A percentile compares a stretch with the other conserved stretches of the same genome.
Evolutionary conservation across 352 stramenopile genomes (phyloP).

Genomic region (Globisporangium acanthophoron): DNA sequence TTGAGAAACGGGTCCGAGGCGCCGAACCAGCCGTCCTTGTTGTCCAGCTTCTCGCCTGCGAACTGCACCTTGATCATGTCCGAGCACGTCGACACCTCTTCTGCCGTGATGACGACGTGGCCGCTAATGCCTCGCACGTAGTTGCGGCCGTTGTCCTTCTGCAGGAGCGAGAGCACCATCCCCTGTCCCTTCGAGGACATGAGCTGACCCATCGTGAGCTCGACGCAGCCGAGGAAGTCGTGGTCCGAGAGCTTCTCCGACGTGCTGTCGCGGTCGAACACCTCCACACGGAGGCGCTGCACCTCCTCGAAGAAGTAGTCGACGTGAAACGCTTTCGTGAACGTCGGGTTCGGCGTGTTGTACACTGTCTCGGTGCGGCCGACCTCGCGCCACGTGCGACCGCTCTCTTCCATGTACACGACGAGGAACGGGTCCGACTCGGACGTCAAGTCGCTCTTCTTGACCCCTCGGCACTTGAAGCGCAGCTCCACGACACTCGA

Average conservation of each 20-base stretch:
- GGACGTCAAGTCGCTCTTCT: slow-evolving; percentile 65
- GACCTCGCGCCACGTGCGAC: slow-evolving; percentile 52
- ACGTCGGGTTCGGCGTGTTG: slow-evolving; percentile 63
- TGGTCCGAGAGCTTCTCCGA: slow-evolving; percentile 55
- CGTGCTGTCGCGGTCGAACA: slow-evolving; percentile 71
- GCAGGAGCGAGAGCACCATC: slow-evolving; percentile 47
- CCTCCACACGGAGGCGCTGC: slow-evolving; percentile 68
- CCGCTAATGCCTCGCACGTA: slow-evolving; percentile 44
- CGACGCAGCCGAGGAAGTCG: slow-evolving; percentile 71
- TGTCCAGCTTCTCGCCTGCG: slow-evolving; percentile 57
- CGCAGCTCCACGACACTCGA: slow-evolving; percentile 66
- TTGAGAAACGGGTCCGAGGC: slow-evolving; percentile 73
- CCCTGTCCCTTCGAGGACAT: slow-evolving; percentile 62
- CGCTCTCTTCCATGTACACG: slow-evolving; percentile 57
- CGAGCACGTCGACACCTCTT: slow-evolving; percentile 61
- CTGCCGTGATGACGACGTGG: slow-evolving; percentile 59
- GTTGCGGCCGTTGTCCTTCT: slow-evolving; percentile 29
- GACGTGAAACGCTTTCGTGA: slow-evolving; percentile 62
- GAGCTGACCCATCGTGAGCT: slow-evolving; percentile 74
- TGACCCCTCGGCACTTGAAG: slow-evolving; percentile 62
- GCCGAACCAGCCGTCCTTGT: slow-evolving; percentile 79
- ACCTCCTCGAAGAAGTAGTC: slow-evolving; percentile 83
- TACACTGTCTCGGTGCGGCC: slow-evolving; percentile 72
- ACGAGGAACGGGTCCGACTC: slow-evolving; percentile 76
- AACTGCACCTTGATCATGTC: slow-evolving; percentile 65